Evolutionary conservation across 1,139 yeast genomes (phyloP).

Genomic region (Kodamaea arcana): DNA sequence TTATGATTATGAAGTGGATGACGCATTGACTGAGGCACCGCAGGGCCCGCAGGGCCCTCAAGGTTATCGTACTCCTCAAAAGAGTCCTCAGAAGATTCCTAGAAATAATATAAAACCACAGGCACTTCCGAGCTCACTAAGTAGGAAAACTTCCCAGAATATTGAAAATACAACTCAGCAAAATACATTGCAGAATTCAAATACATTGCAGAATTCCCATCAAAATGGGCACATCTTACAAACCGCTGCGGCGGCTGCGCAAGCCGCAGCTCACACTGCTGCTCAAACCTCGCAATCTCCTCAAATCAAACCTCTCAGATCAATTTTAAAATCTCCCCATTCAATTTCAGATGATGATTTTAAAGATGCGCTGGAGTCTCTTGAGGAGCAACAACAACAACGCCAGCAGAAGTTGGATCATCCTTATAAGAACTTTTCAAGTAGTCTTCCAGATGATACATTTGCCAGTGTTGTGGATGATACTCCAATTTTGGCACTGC

Average conservation of each 20-base stretch:
- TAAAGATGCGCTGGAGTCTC: constrained; percentile 8
- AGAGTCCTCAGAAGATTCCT: background rate
- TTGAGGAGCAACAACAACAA: constrained; percentile 4
- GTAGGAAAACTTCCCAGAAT: background rate
- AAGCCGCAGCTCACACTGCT: no score
- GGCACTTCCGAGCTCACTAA: background rate
- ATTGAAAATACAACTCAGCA: background rate
- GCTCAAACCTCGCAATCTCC: background rate
- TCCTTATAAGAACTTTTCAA: constrained; percentile 11
- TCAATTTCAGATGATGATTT: constrained; percentile 11
- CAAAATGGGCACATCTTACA: no score
- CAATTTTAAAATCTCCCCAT: constrained; percentile 32
- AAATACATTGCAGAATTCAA: background rate
- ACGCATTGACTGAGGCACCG: no score
- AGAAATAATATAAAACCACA: background rate
- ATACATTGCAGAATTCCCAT: no score
- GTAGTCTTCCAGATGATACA: constrained; percentile 11
- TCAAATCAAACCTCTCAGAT: constrained; percentile 26
- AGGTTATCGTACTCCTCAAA: no score
- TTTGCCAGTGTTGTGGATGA: constrained; percentile 2
- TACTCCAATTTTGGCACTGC: background rate
- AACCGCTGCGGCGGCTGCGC: no score
- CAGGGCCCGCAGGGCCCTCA: background rate
- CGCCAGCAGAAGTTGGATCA: constrained; percentile 4
- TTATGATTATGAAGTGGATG: constrained; percentile 35